Percentiles rank a stretch among this genome's conserved stretches.
Evolutionary conservation across 83 land plant species (phyloP).

Genomic region (Diphasiastrum complanatum): DNA sequence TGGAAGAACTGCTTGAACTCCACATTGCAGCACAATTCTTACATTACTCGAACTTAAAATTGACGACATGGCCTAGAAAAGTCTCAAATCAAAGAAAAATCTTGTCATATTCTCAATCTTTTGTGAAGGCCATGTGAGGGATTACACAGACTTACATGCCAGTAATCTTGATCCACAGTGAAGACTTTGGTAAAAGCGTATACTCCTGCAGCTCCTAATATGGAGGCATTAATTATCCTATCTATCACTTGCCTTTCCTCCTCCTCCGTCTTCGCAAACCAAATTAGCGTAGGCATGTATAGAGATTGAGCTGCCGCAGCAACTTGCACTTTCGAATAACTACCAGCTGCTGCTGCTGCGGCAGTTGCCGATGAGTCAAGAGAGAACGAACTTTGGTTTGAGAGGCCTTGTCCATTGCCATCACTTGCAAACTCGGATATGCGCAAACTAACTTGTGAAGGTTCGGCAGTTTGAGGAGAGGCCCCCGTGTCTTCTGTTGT

Average conservation of each 20-base stretch:
- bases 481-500: too few relatives aligned
- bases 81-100: conserved; percentile 2
- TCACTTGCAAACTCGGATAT: too few relatives aligned
- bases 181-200: conserved; percentile 72
- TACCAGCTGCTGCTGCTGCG: too few relatives aligned
- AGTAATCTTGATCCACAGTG: conserved; percentile 79
- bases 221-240: conserved; percentile 58
- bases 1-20: background rate
- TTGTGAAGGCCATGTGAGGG: background rate
- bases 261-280: conserved; percentile 24
- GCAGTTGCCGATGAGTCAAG: too few relatives aligned
- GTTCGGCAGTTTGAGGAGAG: too few relatives aligned
- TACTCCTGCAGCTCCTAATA: conserved; percentile 68
- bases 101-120: background rate
- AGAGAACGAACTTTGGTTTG: too few relatives aligned
- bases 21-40: too few relatives aligned
- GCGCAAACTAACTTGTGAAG: too few relatives aligned
- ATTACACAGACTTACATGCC: conserved; percentile 64
- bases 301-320: too few relatives aligned
- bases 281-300: conserved; percentile 7
- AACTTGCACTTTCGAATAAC: background rate
- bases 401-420: too few relatives aligned
- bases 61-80: background rate
- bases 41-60: too few relatives aligned
- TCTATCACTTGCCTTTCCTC: conserved; percentile 41